phyloP scores from a whole-genome alignment of 140 eudicot genomes.

The Ambrosia hybrid region DNA sequence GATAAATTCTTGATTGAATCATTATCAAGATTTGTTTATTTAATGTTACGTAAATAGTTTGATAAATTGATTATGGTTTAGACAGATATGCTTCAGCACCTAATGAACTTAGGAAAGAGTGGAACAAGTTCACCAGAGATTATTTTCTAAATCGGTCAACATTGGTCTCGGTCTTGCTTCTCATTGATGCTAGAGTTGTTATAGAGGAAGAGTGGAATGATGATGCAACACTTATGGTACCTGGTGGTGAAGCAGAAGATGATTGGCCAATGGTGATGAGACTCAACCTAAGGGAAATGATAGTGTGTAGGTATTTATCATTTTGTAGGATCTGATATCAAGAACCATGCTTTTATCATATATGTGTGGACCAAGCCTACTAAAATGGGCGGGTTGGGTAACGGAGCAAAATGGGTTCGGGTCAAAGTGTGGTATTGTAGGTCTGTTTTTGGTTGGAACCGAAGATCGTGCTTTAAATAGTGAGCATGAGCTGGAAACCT shows the following conservation, averaged over 20 bases:
- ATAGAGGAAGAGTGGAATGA: slow-evolving; percentile 88
- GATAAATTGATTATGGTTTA: slow-evolving; percentile 14
- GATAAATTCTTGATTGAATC: too few species aligned
- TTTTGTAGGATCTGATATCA: background rate
- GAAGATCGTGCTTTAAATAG: slow-evolving; percentile 43
- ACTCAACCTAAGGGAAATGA: slow-evolving; percentile 47
- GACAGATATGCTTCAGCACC: slow-evolving; percentile 85
- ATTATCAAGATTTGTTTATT: background rate
- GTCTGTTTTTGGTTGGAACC: background rate
- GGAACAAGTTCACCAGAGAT: slow-evolving; percentile 88
- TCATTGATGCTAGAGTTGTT: slow-evolving; percentile 69
- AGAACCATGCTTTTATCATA: background rate
- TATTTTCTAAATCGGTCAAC: slow-evolving; percentile 78
- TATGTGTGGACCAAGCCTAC: background rate
- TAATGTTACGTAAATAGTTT: background rate
- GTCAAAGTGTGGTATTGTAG: background rate
- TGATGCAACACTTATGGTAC: slow-evolving; percentile 58
- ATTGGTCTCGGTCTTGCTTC: slow-evolving; percentile 84
- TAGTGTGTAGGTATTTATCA: slow-evolving; percentile 35
- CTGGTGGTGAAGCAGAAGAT: slow-evolving; percentile 78
- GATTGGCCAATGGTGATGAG: slow-evolving; percentile 67
- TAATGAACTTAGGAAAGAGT: slow-evolving; percentile 61
- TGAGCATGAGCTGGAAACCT: slow-evolving; percentile 52
- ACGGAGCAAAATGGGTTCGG: background rate
- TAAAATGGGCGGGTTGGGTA: background rate